Base-by-base conservation (phyloP, 257 asterid genomes). In the Capsicum chinense region DNA sequence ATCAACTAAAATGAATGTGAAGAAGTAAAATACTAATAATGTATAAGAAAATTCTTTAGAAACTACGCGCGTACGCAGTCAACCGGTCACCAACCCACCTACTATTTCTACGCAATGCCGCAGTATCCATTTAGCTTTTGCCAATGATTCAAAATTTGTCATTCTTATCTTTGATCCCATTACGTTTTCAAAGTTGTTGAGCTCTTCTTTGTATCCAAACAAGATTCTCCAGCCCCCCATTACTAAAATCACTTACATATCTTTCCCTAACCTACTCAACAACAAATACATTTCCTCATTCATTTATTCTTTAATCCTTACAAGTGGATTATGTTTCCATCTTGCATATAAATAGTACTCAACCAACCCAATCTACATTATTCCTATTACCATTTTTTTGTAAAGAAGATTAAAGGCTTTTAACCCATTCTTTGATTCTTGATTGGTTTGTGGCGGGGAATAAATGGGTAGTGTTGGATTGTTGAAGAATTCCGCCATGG, bases 401-500 rank as follows among this genome's bases (percentile, higher is more conserved):
- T 39, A 39, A 3, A 39, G 44, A 39, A 39, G 44, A 39, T 39
- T 39, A 39, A 39, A 39, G 44, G 44, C 44, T 39, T 39, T 39
- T 39, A 39, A 39, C 44, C 44, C 44, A 39, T 3, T 39, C 44
- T 39, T 39, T 39, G 44, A 39, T 60, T 57, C 26, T 59, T 58
- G 17, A 42, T 78, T 57, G 21, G 73, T 17, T 2, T 66, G 13
- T 5, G 47, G 60, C 44, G 3, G 44, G 44, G 44, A 39, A 39
- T 39, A 84, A 86, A 87, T 87, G 92, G 89, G 90, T 42, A 83
- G 92, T 76, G 68, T 86, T 84, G 92, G 92, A 42, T 63, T 83
- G 79, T 21, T 74, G 88, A 82, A 83, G 68, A 83, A 86, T 73
- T 83, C 92, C 1, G 86, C 87, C 37, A 56, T 90, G 86, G 88